Base-by-base conservation (phyloP, 179 eudicot genomes). In the Silene noctiflora region DNA sequence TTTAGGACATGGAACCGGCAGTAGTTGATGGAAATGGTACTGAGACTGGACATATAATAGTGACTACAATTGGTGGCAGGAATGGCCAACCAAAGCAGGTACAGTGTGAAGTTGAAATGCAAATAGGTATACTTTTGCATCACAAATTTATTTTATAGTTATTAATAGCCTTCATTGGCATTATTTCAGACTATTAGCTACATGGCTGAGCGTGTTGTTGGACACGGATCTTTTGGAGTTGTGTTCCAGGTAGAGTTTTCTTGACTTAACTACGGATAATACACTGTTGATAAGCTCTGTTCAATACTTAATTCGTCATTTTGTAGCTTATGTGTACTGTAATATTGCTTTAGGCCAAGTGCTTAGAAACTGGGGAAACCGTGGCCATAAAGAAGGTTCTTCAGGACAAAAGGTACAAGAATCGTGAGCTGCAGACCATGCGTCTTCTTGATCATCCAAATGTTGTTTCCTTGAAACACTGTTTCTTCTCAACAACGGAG, bases 1-100 rank as follows among this genome's bases (percentile, higher is more conserved):
- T 73, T 71, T 67, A 90, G 94, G 90, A 88, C 73, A 84, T 90
- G 90, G 90, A 87, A 67, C 78, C 89, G 4, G 68, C 88, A 6
- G 83, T 90, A 21, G 89, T 88, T 74, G 87, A 88, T 81, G 91
- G 90, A 66, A 84, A 88, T 85, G 91, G 88, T 55, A 84, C 90
- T 13, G 94, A 85, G 71, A 83, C 91, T 2, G 90, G 94, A 60
- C 92, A 89, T 79, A 90, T 90, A 29, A 90, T 90, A 74, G 88
- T 85, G 64, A 90, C 94, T 8, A 86, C 94, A 29, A 88, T 90
- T 56, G 94, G 91, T 31, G 91, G 94, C 44, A 86, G 78, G 80
- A 88, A 89, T 75, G 94, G 91, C 74, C 87, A 89, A 71, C 90
- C 94, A 39, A 90, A 90, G 82, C 91, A 88, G 91, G 94, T 90